These are phyloP conservation scores for Viola pubescens DNA, from an alignment of 441 rosid genomes.

Conservation along the genomic window DNA sequence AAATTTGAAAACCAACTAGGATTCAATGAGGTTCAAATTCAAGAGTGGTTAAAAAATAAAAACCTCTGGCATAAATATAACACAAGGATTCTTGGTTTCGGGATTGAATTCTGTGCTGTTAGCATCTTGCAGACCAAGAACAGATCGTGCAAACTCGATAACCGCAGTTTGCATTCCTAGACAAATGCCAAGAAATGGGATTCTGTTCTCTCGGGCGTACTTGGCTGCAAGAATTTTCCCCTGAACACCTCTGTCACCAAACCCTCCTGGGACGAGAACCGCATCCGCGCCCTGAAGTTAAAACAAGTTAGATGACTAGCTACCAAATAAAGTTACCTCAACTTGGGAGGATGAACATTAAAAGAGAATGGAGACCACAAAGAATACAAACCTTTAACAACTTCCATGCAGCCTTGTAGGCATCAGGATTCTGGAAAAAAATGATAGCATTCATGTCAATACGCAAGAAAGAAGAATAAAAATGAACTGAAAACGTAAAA, in stretches of 20 bases:
- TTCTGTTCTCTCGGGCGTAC: constrained; percentile 74
- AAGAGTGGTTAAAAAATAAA: neutral
- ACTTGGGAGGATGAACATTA: neutral
- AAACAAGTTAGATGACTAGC: constrained; percentile 13
- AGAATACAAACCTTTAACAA: constrained; percentile 31
- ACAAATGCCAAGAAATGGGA: constrained; percentile 93
- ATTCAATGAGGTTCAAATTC: neutral
- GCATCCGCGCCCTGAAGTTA: constrained; percentile 77
- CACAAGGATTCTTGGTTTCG: constrained; percentile 61
- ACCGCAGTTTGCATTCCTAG: constrained; percentile 98
- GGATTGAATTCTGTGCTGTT: constrained; percentile 90
- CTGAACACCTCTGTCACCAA: constrained; percentile 87
- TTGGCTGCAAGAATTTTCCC: constrained; percentile 90
- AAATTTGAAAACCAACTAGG: no score
- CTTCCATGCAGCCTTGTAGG: constrained; percentile 35
- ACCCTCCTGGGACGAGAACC: constrained; percentile 94
- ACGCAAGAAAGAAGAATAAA: constrained; percentile 8
- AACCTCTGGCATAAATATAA: constrained; percentile 97
- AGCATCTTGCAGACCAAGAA: constrained; percentile 68
- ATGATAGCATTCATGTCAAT: constrained; percentile 12
- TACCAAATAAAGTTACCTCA: neutral
- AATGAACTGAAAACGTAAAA: neutral
- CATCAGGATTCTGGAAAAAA: constrained; percentile 27
- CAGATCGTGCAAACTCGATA: constrained; percentile 68
- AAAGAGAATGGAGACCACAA: neutral